Percentiles rank a stretch among this genome's conserved stretches.
Conservation (phyloP, 78 protist species). For the Capsaspora owczarzaki region DNA sequence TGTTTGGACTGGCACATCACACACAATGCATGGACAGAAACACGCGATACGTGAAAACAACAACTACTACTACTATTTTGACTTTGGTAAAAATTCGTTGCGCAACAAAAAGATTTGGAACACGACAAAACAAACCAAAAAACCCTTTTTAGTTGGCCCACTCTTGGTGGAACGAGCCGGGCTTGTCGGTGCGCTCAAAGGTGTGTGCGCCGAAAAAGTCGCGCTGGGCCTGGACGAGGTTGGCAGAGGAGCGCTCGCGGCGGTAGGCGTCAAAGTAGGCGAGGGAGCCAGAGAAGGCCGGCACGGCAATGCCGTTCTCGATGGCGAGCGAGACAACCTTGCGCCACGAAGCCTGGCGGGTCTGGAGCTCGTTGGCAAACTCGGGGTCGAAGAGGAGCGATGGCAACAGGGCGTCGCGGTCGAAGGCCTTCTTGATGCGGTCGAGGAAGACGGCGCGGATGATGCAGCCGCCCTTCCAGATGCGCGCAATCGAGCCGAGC, state of each 20-base stretch:
- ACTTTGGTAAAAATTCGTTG: no score
- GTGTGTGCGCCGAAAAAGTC: conserved; percentile 96
- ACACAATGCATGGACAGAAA: no score
- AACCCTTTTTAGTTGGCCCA: no score
- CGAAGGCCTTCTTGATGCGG: conserved; percentile 77
- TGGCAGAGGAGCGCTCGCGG: conserved; percentile 71
- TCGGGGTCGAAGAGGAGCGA: conserved; percentile 68
- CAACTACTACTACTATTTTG: no score
- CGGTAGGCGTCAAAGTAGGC: conserved; percentile 82
- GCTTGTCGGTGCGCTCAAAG: conserved; percentile 65
- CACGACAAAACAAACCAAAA: no score
- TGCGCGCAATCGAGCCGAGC: conserved; percentile 66
- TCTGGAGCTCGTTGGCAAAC: conserved; percentile 20
- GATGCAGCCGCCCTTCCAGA: conserved; percentile 97
- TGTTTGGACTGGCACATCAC: no score
- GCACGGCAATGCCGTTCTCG: conserved; percentile 67
- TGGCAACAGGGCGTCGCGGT: conserved; percentile 51
- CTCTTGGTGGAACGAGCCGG: conserved; percentile 63
- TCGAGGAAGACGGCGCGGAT: conserved; percentile 82
- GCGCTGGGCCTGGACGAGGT: conserved; percentile 48
- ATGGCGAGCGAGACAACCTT: conserved; percentile 37
- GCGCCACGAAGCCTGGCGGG: neutral
- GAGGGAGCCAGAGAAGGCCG: conserved; percentile 84
- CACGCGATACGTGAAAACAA: no score
- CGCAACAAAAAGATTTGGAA: no score